Evolutionary conservation across 768 basidiomycete species (phyloP).

Genomic region (Lentinula detonsa): DNA sequence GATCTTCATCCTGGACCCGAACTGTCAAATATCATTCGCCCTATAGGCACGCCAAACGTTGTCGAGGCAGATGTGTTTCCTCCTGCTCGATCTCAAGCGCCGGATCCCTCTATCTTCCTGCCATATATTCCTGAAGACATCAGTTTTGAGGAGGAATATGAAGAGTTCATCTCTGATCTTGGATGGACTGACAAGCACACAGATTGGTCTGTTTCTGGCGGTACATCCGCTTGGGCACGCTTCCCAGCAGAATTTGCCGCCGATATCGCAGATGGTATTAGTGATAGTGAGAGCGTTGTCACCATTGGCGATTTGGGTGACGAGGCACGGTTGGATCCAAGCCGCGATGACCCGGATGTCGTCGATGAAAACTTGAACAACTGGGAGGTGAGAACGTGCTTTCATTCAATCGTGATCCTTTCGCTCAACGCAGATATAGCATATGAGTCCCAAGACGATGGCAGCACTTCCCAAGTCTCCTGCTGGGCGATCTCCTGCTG

Average conservation of each 20-base stretch:
- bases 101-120: conserved; percentile 77
- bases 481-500: conserved; percentile 23
- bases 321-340: conserved; percentile 60
- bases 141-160: conserved; percentile 95
- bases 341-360: conserved; percentile 55
- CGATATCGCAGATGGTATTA: conserved; percentile 82
- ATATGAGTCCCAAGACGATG: conserved; percentile 96
- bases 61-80: conserved; percentile 94
- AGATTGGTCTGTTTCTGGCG: conserved; percentile 34
- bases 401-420: background rate
- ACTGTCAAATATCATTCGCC: conserved; percentile 66
- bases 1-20: conserved; percentile 72
- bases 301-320: conserved; percentile 87
- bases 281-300: conserved; percentile 91
- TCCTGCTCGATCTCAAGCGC: conserved; percentile 81
- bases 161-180: conserved; percentile 89
- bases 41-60: conserved; percentile 68
- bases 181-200: conserved; percentile 62
- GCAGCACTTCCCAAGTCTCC: conserved; percentile 90
- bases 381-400: conserved; percentile 73
- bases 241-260: conserved; percentile 68
- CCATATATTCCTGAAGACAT: conserved; percentile 92
- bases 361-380: conserved; percentile 85
- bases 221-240: conserved; percentile 73
- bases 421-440: conserved; percentile 38